Percentiles rank a stretch among this genome's conserved stretches.
phyloP scores from a whole-genome alignment of 1,284 basidiomycete species.

The Ganoderma lucidum region DNA sequence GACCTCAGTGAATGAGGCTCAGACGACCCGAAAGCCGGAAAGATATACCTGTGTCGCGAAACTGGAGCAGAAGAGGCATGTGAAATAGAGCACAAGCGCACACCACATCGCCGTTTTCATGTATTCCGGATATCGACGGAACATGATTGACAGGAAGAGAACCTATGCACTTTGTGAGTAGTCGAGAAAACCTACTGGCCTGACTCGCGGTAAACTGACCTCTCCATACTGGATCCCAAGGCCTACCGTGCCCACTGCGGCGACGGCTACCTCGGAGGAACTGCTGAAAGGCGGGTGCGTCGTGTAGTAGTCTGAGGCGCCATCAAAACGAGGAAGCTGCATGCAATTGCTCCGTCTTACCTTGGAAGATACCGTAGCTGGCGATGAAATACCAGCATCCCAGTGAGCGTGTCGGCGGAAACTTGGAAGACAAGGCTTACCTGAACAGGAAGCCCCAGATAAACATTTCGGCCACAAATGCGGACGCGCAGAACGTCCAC shows the following conservation, averaged over 20 bases:
- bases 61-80: slow-evolving; percentile 37
- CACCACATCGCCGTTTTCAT: slow-evolving; percentile 36
- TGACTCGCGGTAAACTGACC: slow-evolving; percentile 6
- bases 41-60: slow-evolving; percentile 35
- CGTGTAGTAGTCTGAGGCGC: slow-evolving; percentile 32
- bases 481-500: slow-evolving; percentile 30
- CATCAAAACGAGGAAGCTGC: not conserved
- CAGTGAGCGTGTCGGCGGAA: not conserved
- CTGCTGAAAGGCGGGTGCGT: slow-evolving; percentile 35
- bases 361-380: slow-evolving; percentile 37
- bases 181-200: not conserved
- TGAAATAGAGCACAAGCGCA: slow-evolving; percentile 32
- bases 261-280: slow-evolving; percentile 31
- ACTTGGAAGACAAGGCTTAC: not conserved
- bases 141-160: slow-evolving; percentile 35
- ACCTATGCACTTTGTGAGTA: slow-evolving; percentile 21
- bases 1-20: not conserved
- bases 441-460: slow-evolving; percentile 46
- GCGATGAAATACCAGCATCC: not conserved
- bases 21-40: too few relatives aligned
- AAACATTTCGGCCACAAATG: slow-evolving; percentile 44
- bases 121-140: slow-evolving; percentile 37
- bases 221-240: slow-evolving; percentile 36
- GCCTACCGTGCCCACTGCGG: slow-evolving; percentile 35
- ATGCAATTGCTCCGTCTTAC: not conserved